Conservation (phyloP, 2,329 filamentous ascomycete species). For the Phialophora verrucosa region DNA sequence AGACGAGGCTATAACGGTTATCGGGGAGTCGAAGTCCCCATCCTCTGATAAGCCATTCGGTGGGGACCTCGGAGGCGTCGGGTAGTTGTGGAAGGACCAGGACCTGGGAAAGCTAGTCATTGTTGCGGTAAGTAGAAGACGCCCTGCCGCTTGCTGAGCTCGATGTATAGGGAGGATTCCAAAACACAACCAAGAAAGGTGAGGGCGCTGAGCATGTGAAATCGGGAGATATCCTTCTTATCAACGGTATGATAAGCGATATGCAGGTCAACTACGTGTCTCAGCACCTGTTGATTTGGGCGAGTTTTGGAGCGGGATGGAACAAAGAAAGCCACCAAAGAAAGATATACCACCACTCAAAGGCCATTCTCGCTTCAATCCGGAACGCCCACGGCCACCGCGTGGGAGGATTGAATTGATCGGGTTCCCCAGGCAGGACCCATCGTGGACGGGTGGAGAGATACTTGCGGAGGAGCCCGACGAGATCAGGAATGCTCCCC, state of each 20-base stretch:
- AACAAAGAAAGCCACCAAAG: conserved; percentile 21
- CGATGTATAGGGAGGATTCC: conserved; percentile 13
- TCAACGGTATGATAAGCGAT: conserved; percentile 35
- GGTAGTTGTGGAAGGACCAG: conserved; percentile 34
- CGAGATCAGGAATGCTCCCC: background rate
- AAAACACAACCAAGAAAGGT: conserved; percentile 14
- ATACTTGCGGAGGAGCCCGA: conserved; percentile 31
- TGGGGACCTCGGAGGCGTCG: conserved; percentile 38
- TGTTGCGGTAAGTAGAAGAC: conserved; percentile 21
- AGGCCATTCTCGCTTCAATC: conserved; percentile 15
- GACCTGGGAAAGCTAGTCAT: conserved; percentile 32
- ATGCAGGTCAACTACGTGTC: conserved; percentile 9
- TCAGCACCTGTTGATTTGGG: conserved; percentile 20
- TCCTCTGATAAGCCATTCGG: conserved; percentile 33
- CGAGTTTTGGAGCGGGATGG: conserved; percentile 8
- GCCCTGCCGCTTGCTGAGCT: conserved; percentile 20
- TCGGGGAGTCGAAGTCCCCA: conserved; percentile 47
- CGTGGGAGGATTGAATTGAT: conserved; percentile 15
- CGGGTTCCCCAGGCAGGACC: conserved; percentile 12
- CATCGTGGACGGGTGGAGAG: conserved; percentile 22
- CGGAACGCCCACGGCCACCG: conserved; percentile 5
- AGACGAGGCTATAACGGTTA: conserved; percentile 81
- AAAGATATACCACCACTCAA: conserved; percentile 17
- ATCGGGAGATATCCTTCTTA: conserved; percentile 29
- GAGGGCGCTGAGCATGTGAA: conserved; percentile 33